phyloP scores from a whole-genome alignment of 2,329 filamentous ascomycete genomes.

The Trichoderma sp. region DNA sequence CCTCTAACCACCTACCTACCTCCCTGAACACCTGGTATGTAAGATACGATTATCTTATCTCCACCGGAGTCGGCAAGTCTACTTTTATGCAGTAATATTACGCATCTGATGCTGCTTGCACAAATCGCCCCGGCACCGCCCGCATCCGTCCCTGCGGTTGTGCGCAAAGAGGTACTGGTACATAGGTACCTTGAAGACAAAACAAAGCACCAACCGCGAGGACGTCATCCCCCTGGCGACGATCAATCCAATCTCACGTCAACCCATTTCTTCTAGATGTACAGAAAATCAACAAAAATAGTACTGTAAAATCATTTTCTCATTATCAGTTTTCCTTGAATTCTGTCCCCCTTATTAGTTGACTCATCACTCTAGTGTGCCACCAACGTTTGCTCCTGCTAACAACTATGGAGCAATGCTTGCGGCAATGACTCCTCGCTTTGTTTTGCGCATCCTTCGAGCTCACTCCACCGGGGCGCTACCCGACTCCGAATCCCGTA shows the following conservation, averaged over 20 bases:
- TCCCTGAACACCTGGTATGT: background rate
- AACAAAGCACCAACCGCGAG: background rate
- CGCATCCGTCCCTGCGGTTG: background rate
- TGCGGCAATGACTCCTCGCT: conserved; percentile 3
- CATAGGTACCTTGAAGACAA: background rate
- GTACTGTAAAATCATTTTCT: background rate
- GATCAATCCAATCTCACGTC: background rate
- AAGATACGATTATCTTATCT: background rate
- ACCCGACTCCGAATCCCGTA: conserved; percentile 10
- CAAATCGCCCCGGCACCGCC: background rate
- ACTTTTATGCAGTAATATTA: background rate
- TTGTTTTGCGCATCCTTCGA: background rate
- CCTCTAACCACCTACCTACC: background rate
- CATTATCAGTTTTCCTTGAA: background rate
- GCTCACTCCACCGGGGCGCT: background rate
- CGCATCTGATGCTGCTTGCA: background rate
- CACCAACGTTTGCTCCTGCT: background rate
- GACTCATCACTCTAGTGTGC: background rate
- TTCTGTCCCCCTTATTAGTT: background rate
- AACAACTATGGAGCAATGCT: background rate
- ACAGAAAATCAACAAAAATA: background rate
- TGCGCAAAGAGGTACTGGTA: background rate
- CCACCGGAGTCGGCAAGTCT: background rate
- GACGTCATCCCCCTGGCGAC: background rate
- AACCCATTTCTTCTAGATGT: background rate